A percentile compares a stretch with the other conserved stretches of the same genome.
These are phyloP conservation scores for Postia placenta DNA, from an alignment of 768 basidiomycete species.

Conservation along the genomic window DNA sequence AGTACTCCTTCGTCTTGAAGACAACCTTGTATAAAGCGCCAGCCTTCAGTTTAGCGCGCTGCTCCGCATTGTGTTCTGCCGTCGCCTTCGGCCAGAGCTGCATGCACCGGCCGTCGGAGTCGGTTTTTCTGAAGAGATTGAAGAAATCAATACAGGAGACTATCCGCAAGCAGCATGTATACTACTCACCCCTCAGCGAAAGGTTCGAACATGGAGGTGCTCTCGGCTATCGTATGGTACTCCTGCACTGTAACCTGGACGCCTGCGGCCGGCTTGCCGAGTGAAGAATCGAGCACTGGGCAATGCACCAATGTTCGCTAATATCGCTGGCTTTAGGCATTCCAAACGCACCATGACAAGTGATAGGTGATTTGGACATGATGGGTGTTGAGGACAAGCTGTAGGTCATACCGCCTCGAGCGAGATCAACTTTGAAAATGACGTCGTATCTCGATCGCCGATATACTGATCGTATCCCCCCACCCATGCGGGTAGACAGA, in stretches of 20 bases:
- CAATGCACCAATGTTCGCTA: not conserved
- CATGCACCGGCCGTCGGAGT: conserved; percentile 78
- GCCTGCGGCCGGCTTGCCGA: conserved; percentile 73
- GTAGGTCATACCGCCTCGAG: too few species aligned
- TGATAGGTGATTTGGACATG: conserved; percentile 66
- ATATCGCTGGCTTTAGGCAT: not conserved
- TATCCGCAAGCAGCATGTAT: not conserved
- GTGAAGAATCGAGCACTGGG: conserved; percentile 80
- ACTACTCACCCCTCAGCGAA: conserved; percentile 52
- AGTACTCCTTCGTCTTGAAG: conserved; percentile 82
- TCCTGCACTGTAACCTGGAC: conserved; percentile 60
- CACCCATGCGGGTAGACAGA: too few species aligned
- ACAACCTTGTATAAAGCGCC: conserved; percentile 75
- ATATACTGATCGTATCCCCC: too few species aligned
- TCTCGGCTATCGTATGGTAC: conserved; percentile 24
- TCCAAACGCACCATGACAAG: conserved; percentile 69
- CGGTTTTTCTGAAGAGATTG: conserved; percentile 49
- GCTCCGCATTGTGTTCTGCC: conserved; percentile 36
- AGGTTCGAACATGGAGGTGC: conserved; percentile 7
- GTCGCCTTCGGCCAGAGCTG: conserved; percentile 57
- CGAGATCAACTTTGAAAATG: too few species aligned
- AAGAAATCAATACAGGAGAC: conserved; percentile 1
- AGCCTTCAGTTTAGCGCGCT: conserved; percentile 40
- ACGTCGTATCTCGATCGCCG: too few species aligned
- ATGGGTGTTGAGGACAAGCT: not conserved